Percentiles rank a stretch among this genome's conserved stretches.
These are phyloP conservation scores for Carex sylvatica DNA, from an alignment of 202 grass and related monocot genomes.

Conservation along the genomic window DNA sequence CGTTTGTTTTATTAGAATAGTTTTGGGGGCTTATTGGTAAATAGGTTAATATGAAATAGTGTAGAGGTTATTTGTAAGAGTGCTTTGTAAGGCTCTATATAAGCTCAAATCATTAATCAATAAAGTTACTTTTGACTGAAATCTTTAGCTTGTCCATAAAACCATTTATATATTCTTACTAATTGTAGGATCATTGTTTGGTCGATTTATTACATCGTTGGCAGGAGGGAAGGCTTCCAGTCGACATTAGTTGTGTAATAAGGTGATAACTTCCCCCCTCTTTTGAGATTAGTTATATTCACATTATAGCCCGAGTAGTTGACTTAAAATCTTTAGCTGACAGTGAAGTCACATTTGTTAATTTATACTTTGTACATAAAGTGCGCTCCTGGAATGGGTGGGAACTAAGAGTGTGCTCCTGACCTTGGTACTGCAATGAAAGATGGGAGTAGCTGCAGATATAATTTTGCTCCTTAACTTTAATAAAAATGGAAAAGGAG, in stretches of 20 bases:
- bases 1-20: too few relatives aligned
- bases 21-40: too few relatives aligned
- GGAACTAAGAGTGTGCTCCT: conserved; percentile 3
- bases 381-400: neutral
- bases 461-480: neutral
- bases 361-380: neutral
- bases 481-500: neutral
- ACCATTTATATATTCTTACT: neutral
- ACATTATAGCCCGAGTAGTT: neutral
- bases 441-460: neutral
- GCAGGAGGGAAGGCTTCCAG: conserved; percentile 79
- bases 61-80: too few relatives aligned
- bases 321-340: neutral
- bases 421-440: neutral
- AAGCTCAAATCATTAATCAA: too few relatives aligned
- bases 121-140: too few relatives aligned
- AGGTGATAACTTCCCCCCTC: conserved; percentile 34
- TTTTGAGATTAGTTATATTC: neutral
- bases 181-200: conserved; percentile 67
- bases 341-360: neutral
- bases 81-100: too few relatives aligned
- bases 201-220: conserved; percentile 79
- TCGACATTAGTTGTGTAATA: conserved; percentile 73
- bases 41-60: too few relatives aligned
- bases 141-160: neutral